Evolutionary conservation across 1,284 basidiomycete species (phyloP).

Genomic region (Cutaneotrichosporon cutaneum): DNA sequence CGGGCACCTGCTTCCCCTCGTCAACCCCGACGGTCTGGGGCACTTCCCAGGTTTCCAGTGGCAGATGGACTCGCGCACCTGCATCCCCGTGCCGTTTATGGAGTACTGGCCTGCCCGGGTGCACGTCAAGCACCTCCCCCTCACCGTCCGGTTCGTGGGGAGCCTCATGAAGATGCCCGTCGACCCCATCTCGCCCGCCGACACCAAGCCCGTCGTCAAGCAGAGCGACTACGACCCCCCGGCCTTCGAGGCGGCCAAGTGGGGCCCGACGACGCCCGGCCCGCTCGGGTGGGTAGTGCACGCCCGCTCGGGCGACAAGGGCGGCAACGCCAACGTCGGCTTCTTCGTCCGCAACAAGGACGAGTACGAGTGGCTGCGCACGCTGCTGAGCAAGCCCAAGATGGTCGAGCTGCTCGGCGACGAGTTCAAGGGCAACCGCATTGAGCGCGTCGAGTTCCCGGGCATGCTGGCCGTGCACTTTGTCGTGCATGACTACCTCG

Average conservation of each 20-base stretch:
- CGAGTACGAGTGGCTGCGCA: constrained; percentile 30
- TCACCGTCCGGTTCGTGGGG: constrained; percentile 19
- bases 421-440: constrained; percentile 26
- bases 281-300: constrained; percentile 34
- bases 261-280: constrained; percentile 24
- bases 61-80: constrained; percentile 13
- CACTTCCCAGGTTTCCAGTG: constrained; percentile 29
- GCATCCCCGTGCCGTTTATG: constrained; percentile 18
- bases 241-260: not conserved
- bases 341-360: constrained; percentile 31
- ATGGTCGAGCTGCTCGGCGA: constrained; percentile 26
- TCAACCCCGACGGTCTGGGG: constrained; percentile 26
- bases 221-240: constrained; percentile 21
- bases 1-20: constrained; percentile 10
- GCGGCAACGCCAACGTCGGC: constrained; percentile 34
- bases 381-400: constrained; percentile 23
- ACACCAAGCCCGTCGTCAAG: not conserved
- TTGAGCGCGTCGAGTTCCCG: constrained; percentile 37
- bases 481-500: constrained; percentile 44
- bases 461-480: constrained; percentile 38
- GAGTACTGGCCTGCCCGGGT: constrained; percentile 29
- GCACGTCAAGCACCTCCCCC: constrained; percentile 12
- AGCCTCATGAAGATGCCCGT: constrained; percentile 8
- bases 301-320: constrained; percentile 38
- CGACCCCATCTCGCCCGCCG: not conserved